Conservation (phyloP, 192 early-diverging fungal genomes). For the Diversispora epigaea region DNA sequence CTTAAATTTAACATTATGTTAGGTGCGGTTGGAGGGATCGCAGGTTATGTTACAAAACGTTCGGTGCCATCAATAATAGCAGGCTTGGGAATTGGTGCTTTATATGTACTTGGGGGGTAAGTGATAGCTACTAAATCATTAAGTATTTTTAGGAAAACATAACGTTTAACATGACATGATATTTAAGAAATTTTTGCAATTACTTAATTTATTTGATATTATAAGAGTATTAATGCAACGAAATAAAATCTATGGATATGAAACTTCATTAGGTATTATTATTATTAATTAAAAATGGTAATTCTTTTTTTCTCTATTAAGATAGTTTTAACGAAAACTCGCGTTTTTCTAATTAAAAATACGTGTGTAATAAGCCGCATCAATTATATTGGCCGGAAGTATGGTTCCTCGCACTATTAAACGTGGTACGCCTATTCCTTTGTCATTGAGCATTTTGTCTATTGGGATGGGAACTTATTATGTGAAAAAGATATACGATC, state of each 20-base stretch:
- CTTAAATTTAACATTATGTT: too few species aligned
- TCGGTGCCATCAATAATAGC: neutral
- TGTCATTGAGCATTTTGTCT: conserved; percentile 38
- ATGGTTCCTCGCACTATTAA: conserved; percentile 44
- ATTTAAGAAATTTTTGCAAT: neutral
- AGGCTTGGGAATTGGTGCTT: neutral
- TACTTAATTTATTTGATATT: conserved; percentile 19
- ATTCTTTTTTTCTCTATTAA: neutral
- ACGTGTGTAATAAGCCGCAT: conserved; percentile 33
- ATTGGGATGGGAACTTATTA: conserved; percentile 46
- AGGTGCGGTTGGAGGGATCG: neutral
- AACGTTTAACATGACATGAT: neutral
- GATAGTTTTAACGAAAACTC: neutral
- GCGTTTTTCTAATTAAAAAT: neutral
- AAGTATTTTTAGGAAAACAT: neutral
- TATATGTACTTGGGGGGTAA: conserved; percentile 29
- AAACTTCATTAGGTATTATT: conserved; percentile 40
- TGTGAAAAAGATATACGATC: conserved; percentile 47
- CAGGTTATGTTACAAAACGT: neutral
- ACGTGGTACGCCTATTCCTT: conserved; percentile 40
- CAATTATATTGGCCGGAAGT: conserved; percentile 37
- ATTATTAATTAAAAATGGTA: neutral
- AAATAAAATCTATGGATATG: conserved; percentile 46
- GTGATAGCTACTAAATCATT: neutral
- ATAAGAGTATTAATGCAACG: conserved; percentile 33